Conservation (phyloP, 306 rosid species). For the Fragaria vesca region DNA sequence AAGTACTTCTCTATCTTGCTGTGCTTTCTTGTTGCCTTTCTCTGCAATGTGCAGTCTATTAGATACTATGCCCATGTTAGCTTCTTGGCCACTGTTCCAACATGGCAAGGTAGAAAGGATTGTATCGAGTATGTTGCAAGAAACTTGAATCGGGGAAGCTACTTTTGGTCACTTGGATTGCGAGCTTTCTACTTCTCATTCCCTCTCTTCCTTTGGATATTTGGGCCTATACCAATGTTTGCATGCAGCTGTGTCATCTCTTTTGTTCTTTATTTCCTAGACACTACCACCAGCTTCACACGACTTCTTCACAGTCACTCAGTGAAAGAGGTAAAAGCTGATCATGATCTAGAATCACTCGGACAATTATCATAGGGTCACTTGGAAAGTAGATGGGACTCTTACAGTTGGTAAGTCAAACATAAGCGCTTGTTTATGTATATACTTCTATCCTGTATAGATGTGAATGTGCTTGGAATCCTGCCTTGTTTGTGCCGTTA, state of each 20-base stretch:
- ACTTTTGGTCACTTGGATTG: slow-evolving; percentile 77
- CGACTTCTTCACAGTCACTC: slow-evolving; percentile 54
- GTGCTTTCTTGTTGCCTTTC: slow-evolving; percentile 81
- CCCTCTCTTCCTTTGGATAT: slow-evolving; percentile 85
- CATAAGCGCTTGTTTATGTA: not conserved
- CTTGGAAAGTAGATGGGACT: slow-evolving; percentile 18
- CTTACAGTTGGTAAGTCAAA: not conserved
- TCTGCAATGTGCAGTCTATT: slow-evolving; percentile 83
- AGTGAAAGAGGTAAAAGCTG: slow-evolving; percentile 29
- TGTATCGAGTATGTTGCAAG: slow-evolving; percentile 50
- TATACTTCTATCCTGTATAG: not conserved
- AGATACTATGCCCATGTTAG: slow-evolving; percentile 85
- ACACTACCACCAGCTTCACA: slow-evolving; percentile 68
- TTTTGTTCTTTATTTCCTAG: slow-evolving; percentile 63
- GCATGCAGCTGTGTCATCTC: slow-evolving; percentile 57
- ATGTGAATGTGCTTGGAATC: not conserved
- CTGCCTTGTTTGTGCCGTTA: not conserved
- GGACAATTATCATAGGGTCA: slow-evolving; percentile 17
- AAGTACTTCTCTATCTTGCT: slow-evolving; percentile 63
- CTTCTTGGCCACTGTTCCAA: slow-evolving; percentile 74
- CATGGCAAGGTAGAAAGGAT: slow-evolving; percentile 44
- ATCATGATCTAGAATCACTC: slow-evolving; percentile 42
- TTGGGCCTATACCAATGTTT: slow-evolving; percentile 85
- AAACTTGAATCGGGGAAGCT: slow-evolving; percentile 70
- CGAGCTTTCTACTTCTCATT: slow-evolving; percentile 82